phyloP scores from a whole-genome alignment of 2,329 filamentous ascomycete species.

The Apiospora saccharicola region DNA sequence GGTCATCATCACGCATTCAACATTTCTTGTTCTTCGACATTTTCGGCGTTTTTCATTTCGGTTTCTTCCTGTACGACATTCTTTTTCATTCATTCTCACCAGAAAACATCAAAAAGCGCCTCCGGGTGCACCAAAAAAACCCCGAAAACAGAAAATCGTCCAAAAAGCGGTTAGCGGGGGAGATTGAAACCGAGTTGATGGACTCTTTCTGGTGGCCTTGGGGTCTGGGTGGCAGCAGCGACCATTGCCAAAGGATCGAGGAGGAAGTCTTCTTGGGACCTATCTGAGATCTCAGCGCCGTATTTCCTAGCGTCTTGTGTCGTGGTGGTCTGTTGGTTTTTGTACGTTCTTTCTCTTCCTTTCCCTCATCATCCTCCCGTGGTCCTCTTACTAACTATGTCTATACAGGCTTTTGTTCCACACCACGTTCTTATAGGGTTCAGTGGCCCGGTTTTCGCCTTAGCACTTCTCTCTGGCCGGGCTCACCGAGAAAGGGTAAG shows the following conservation, averaged over 20 bases:
- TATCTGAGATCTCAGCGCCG: conserved; percentile 7
- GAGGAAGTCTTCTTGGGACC: not conserved
- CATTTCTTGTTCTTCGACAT: not conserved
- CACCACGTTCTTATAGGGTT: not conserved
- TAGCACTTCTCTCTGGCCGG: not conserved
- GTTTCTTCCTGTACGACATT: not conserved
- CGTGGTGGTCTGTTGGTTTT: not conserved
- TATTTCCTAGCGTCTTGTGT: not conserved
- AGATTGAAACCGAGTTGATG: conserved; percentile 10
- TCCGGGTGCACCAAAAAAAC: conserved; percentile 5
- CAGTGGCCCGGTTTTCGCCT: not conserved
- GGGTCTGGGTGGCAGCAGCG: conserved; percentile 17
- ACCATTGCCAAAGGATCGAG: conserved; percentile 5
- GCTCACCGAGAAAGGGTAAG: not conserved
- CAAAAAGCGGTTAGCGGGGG: conserved; percentile 19
- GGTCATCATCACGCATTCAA: not conserved
- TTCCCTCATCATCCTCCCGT: not conserved
- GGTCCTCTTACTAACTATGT: not conserved
- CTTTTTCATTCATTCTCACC: not conserved
- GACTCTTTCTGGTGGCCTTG: conserved; percentile 1
- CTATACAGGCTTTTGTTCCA: not conserved
- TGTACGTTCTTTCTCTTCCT: not conserved
- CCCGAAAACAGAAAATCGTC: conserved; percentile 13
- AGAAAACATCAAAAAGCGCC: not conserved
- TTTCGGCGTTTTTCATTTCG: not conserved